Evolutionary conservation across 164 flowering plant species (phyloP).

Genomic region (Magnolia changhungtana): DNA sequence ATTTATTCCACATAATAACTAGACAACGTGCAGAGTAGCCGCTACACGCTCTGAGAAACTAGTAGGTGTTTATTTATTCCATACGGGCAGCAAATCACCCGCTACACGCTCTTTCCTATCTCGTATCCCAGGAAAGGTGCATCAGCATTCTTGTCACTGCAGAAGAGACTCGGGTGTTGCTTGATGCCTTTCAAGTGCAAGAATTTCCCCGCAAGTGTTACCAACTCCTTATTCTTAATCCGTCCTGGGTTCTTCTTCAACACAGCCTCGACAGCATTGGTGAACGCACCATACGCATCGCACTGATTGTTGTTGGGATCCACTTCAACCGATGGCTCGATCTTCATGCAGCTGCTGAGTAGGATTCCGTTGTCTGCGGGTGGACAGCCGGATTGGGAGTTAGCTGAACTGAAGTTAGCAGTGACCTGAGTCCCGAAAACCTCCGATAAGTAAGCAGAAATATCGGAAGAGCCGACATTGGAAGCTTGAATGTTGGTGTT

Average conservation of each 20-base stretch:
- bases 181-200: conserved; percentile 27
- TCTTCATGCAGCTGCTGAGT: conserved; percentile 71
- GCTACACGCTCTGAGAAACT: too few relatives aligned
- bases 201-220: conserved; percentile 42
- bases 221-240: conserved; percentile 51
- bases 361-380: conserved; percentile 60
- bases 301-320: conserved; percentile 23
- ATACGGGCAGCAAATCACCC: too few relatives aligned
- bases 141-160: conserved; percentile 61
- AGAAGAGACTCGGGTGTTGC: conserved; percentile 81
- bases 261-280: conserved; percentile 56
- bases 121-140: conserved; percentile 38
- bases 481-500: background rate
- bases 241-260: conserved; percentile 28
- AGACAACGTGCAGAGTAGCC: too few relatives aligned
- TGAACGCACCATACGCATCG: conserved; percentile 72
- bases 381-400: background rate
- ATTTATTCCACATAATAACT: too few relatives aligned
- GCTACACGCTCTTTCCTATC: too few relatives aligned
- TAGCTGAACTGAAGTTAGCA: conserved; percentile 27
- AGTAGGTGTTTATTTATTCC: too few relatives aligned
- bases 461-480: conserved; percentile 39
- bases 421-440: conserved; percentile 52
- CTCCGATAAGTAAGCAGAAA: conserved; percentile 44
- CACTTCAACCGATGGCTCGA: conserved; percentile 69